Conservation (phyloP, 2,329 filamentous ascomycete species). For the Lachnellula occidentalis region DNA sequence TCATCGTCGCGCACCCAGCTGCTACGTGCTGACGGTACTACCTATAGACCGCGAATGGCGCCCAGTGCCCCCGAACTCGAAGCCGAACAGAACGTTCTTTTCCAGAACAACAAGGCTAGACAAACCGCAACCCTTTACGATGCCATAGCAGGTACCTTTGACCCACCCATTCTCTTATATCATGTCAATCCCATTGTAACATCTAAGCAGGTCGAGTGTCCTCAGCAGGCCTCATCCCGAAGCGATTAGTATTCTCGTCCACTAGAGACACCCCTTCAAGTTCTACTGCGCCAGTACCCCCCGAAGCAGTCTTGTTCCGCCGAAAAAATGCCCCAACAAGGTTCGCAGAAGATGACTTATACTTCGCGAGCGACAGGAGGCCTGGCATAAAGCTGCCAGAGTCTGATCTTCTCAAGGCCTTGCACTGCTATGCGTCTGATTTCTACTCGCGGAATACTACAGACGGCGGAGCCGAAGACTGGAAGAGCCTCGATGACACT, state of each 20-base stretch:
- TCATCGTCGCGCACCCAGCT: too few species aligned
- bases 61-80: too few species aligned
- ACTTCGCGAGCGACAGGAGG: conserved; percentile 57
- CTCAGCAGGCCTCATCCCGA: conserved; percentile 37
- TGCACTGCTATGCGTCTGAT: conserved; percentile 63
- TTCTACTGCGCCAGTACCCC: conserved; percentile 42
- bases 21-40: too few species aligned
- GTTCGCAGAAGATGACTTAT: conserved; percentile 67
- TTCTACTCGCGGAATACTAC: conserved; percentile 48
- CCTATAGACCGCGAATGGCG: too few species aligned
- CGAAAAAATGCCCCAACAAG: conserved; percentile 57
- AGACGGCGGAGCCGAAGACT: conserved; percentile 32
- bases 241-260: conserved; percentile 19
- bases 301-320: conserved; percentile 68
- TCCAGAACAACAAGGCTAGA: conserved; percentile 24
- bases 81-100: too few species aligned
- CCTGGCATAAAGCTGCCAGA: conserved; percentile 54
- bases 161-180: neutral
- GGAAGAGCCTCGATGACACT: conserved; percentile 69
- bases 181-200: conserved; percentile 9
- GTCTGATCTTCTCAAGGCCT: conserved; percentile 61
- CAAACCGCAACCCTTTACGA: conserved; percentile 58
- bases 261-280: conserved; percentile 28
- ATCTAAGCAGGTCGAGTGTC: conserved; percentile 36
- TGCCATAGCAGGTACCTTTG: conserved; percentile 59